phyloP scores from a whole-genome alignment of 106 monocot species.

The Phalaenopsis aphrodite region DNA sequence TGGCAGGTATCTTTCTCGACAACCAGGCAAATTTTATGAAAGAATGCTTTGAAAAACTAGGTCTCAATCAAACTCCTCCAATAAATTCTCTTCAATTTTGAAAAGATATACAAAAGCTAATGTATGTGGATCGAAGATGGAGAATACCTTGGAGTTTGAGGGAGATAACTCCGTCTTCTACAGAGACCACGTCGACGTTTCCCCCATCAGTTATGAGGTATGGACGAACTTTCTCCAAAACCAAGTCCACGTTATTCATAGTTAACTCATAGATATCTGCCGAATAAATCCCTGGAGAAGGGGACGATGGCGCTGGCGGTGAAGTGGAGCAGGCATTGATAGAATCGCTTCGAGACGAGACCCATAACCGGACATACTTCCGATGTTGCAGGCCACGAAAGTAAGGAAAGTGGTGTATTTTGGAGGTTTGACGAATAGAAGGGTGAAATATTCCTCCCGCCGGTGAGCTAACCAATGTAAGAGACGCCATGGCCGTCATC shows the following conservation, averaged over 20 bases:
- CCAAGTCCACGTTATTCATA: conserved; percentile 76
- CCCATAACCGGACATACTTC: not conserved
- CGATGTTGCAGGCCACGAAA: not conserved
- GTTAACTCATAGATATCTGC: conserved; percentile 63
- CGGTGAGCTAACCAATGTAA: not conserved
- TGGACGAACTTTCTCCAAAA: conserved; percentile 79
- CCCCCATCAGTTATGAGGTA: conserved; percentile 92
- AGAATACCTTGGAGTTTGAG: conserved; percentile 74
- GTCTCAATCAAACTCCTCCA: too few species aligned
- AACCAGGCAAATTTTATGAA: not conserved
- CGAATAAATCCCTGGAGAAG: conserved; percentile 51
- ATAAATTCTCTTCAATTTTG: too few species aligned
- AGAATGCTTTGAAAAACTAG: too few species aligned
- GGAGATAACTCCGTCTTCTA: conserved; percentile 75
- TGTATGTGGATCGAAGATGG: not conserved
- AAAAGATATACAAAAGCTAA: too few species aligned
- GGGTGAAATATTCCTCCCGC: not conserved
- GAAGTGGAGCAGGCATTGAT: conserved; percentile 10
- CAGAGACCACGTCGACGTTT: conserved; percentile 75
- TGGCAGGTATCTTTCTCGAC: not conserved
- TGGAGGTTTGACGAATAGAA: conserved; percentile 1
- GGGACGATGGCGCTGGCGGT: conserved; percentile 7
- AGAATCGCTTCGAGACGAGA: not conserved
- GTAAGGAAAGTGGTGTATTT: not conserved
- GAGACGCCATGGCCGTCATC: conserved; percentile 6